Percentiles rank a stretch among this genome's conserved stretches.
phyloP scores from a whole-genome alignment of 108 stramenopile species.

The Phaeodactylum tricornutum region DNA sequence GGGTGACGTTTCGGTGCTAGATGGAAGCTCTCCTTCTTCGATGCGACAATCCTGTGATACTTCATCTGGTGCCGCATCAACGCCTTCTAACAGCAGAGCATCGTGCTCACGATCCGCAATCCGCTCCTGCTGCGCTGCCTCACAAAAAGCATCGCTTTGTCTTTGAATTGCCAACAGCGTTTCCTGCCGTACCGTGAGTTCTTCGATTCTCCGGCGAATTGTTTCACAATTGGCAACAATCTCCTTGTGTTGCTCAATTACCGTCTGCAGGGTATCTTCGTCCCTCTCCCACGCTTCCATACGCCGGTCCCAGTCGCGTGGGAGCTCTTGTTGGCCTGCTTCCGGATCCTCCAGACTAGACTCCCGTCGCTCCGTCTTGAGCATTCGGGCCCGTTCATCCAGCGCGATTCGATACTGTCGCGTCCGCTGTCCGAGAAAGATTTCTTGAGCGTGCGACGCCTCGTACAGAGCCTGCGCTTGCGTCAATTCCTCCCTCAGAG shows the following conservation, averaged over 20 bases:
- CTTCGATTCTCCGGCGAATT: slow-evolving; percentile 1
- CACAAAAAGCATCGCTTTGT: too few relatives aligned
- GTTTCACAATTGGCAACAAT: not conserved
- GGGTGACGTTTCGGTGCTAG: too few relatives aligned
- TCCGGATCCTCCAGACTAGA: not conserved
- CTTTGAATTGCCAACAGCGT: too few relatives aligned
- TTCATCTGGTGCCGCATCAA: too few relatives aligned
- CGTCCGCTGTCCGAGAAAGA: slow-evolving; percentile 1
- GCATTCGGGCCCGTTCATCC: slow-evolving; percentile 1
- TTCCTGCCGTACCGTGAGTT: too few relatives aligned
- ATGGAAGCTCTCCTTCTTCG: too few relatives aligned
- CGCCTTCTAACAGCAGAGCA: too few relatives aligned
- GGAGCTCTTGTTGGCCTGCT: not conserved
- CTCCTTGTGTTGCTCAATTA: not conserved
- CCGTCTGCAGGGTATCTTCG: not conserved
- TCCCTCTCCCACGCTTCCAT: not conserved
- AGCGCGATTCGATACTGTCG: slow-evolving; percentile 1
- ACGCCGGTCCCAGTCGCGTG: not conserved
- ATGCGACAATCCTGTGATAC: too few relatives aligned
- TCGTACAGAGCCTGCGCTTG: not conserved
- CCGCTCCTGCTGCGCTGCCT: too few relatives aligned
- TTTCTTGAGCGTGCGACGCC: not conserved
- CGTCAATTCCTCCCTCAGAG: not conserved
- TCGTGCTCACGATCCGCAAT: too few relatives aligned
- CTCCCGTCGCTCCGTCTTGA: not conserved